These are phyloP conservation scores for Puccinia coronata DNA, from an alignment of 1,284 basidiomycete genomes.

Conservation along the genomic window DNA sequence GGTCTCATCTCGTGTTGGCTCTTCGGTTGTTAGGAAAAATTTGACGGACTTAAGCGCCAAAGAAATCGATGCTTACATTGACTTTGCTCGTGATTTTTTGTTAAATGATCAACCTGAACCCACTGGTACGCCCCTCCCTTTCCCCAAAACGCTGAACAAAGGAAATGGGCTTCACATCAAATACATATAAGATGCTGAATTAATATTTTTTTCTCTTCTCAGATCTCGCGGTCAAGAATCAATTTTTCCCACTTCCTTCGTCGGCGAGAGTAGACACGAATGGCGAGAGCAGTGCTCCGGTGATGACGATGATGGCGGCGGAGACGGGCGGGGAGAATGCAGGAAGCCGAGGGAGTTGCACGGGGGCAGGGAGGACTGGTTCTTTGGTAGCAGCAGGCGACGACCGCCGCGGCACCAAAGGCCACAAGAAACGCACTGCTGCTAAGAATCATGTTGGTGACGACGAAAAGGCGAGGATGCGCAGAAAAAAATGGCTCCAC, in stretches of 20 bases:
- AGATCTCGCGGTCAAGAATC: conserved; percentile 20
- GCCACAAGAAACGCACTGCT: no score
- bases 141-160: not conserved
- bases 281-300: not conserved
- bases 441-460: no score
- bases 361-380: not conserved
- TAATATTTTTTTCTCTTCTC: not conserved
- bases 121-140: conserved; percentile 12
- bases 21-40: conserved; percentile 30
- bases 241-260: not conserved
- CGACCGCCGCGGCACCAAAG: not conserved
- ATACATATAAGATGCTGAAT: not conserved
- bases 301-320: no score
- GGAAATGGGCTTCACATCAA: not conserved
- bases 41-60: not conserved
- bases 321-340: no score
- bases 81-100: conserved; percentile 14
- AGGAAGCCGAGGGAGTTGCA: no score
- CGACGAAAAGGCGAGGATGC: no score
- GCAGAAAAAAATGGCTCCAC: not conserved
- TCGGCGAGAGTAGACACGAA: not conserved
- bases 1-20: not conserved
- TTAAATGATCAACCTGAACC: conserved; percentile 34
- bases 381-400: no score
- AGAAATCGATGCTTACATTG: conserved; percentile 28